These are phyloP conservation scores for Camellia japonica DNA, from an alignment of 148 eudicot genomes.

Conservation along the genomic window DNA sequence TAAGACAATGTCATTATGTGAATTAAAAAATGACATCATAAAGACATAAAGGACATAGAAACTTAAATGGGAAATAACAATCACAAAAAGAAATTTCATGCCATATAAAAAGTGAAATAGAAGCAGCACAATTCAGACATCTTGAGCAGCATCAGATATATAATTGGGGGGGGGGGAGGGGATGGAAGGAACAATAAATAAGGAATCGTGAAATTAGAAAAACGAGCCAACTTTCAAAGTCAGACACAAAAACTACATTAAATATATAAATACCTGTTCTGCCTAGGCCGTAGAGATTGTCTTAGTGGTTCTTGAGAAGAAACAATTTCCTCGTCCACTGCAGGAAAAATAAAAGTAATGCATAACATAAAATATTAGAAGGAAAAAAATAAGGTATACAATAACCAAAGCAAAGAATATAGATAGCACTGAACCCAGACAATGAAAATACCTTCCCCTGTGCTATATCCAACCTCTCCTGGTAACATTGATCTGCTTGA, in stretches of 20 bases:
- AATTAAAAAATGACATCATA: no score
- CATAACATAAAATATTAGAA: neutral
- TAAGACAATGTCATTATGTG: no score
- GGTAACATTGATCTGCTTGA: constrained; percentile 38
- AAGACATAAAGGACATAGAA: no score
- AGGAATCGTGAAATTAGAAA: neutral
- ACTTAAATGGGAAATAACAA: no score
- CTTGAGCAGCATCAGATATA: neutral
- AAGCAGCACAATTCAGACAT: no score
- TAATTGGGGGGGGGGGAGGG: neutral
- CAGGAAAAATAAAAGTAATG: neutral
- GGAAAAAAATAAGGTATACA: neutral
- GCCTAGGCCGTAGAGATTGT: constrained; percentile 53
- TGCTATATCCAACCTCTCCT: constrained; percentile 47
- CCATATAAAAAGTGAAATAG: neutral
- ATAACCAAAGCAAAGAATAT: neutral
- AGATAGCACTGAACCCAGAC: neutral
- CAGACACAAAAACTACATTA: neutral
- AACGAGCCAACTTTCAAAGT: neutral
- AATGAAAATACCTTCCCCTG: constrained; percentile 42
- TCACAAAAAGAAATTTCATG: no score
- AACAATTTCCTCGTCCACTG: constrained; percentile 52
- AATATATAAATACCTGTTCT: constrained; percentile 49
- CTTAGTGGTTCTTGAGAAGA: constrained; percentile 44
- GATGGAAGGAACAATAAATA: neutral